Evolutionary conservation across 306 rosid genomes (phyloP).

Genomic region (Macrotyloma uniflorum): DNA sequence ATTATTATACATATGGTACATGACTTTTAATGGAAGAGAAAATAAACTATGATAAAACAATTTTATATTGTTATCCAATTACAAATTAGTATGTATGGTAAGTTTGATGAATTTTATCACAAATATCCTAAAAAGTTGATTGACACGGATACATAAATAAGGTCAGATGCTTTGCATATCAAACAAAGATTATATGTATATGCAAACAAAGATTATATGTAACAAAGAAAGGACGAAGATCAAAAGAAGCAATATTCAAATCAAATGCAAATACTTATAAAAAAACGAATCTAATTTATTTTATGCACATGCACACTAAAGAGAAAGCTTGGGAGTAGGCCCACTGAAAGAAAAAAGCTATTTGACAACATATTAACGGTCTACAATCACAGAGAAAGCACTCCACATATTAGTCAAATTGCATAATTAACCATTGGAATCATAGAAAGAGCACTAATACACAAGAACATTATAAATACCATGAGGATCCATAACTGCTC

Average conservation of each 20-base stretch:
- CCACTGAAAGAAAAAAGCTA: not conserved
- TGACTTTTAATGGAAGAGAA: too few relatives aligned
- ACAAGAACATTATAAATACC: conserved; percentile 34
- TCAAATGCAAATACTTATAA: not conserved
- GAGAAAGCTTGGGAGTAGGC: not conserved
- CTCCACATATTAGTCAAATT: conserved; percentile 36
- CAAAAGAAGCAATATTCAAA: not conserved
- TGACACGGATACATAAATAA: too few relatives aligned
- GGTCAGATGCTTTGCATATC: too few relatives aligned
- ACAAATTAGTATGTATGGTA: too few relatives aligned
- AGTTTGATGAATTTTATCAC: too few relatives aligned
- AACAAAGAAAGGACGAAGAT: too few relatives aligned
- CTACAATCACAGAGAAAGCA: not conserved
- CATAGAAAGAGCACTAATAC: not conserved
- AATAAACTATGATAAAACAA: too few relatives aligned
- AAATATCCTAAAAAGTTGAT: not conserved
- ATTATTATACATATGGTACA: too few relatives aligned
- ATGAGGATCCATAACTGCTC: not conserved
- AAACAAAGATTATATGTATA: too few relatives aligned
- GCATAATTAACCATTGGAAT: conserved; percentile 23
- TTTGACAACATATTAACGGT: conserved; percentile 11
- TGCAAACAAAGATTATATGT: too few relatives aligned
- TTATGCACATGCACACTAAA: not conserved
- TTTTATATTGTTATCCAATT: too few relatives aligned
- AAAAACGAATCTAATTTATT: not conserved